These are phyloP conservation scores for Calamus simplicifolius DNA, from an alignment of 176 grass and related monocot genomes.

Conservation along the genomic window DNA sequence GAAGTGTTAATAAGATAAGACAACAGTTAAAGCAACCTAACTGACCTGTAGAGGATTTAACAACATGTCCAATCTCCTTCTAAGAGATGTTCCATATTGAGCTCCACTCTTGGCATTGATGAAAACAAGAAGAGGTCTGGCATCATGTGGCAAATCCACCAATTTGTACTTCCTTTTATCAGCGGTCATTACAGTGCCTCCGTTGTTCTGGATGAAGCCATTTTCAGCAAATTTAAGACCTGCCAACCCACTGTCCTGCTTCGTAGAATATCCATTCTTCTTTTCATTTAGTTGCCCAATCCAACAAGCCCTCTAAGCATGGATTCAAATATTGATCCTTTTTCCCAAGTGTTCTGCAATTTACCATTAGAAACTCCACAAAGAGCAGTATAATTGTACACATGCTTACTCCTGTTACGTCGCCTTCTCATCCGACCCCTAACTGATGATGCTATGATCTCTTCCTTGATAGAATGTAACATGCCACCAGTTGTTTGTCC, in stretches of 20 bases:
- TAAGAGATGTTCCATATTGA: constrained; percentile 59
- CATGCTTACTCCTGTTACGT: constrained; percentile 34
- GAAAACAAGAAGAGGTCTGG: constrained; percentile 81
- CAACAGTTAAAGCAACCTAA: background rate
- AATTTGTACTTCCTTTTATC: constrained; percentile 49
- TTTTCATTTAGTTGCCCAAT: constrained; percentile 43
- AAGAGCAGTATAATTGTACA: constrained; percentile 24
- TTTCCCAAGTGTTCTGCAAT: constrained; percentile 7
- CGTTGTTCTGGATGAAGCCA: constrained; percentile 25
- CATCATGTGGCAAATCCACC: constrained; percentile 58
- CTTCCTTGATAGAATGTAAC: constrained; percentile 55
- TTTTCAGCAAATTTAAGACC: constrained; percentile 33
- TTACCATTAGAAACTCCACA: constrained; percentile 16
- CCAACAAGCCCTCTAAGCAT: constrained; percentile 42
- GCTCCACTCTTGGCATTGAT: constrained; percentile 92
- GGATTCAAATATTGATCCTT: constrained; percentile 34
- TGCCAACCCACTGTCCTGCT: constrained; percentile 8
- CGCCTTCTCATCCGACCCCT: constrained; percentile 37
- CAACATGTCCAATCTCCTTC: constrained; percentile 78
- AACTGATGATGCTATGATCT: constrained; percentile 32
- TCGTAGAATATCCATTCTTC: constrained; percentile 10
- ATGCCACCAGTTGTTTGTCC: constrained; percentile 30
- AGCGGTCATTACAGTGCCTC: constrained; percentile 12
- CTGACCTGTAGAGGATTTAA: constrained; percentile 86
- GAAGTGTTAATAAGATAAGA: too few species aligned